phyloP scores from a whole-genome alignment of 345 rosid species.

The Cardiospermum halicacabum region DNA sequence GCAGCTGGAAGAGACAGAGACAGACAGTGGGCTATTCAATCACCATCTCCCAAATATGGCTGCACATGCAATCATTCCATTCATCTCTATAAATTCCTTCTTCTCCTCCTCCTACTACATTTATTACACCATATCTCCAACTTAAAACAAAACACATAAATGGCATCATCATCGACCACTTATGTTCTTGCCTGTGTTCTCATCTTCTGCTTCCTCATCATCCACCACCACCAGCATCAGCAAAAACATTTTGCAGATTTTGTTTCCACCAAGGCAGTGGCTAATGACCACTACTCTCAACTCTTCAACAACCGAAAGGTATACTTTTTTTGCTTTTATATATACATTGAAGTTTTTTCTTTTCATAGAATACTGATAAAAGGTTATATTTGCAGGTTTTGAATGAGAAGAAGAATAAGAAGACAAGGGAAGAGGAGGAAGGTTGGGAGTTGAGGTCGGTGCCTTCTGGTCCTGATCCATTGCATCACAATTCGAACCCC shows the following conservation, averaged over 20 bases:
- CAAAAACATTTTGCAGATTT: constrained; percentile 25
- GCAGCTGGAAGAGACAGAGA: constrained; percentile 7
- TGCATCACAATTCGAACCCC: constrained; percentile 40
- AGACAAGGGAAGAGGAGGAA: constrained; percentile 10
- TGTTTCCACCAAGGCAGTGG: background rate
- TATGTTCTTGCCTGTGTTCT: constrained; percentile 10
- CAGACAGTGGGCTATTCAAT: background rate
- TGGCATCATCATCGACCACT: constrained; percentile 14
- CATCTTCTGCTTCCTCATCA: constrained; percentile 27
- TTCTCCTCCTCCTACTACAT: background rate
- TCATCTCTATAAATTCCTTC: constrained; percentile 29
- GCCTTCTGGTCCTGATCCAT: constrained; percentile 48
- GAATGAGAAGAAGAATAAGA: too few relatives aligned
- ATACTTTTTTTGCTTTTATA: background rate
- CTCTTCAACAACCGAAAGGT: constrained; percentile 14
- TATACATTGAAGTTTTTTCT: background rate
- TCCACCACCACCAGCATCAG: too few relatives aligned
- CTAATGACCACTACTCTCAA: too few relatives aligned
- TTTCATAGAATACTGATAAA: background rate
- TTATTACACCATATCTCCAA: background rate
- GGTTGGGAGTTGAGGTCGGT: constrained; percentile 27
- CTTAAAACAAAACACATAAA: background rate
- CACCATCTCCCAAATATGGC: constrained; percentile 45
- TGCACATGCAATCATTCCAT: constrained; percentile 53
- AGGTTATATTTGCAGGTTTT: constrained; percentile 9